Evolutionary conservation across 768 basidiomycete genomes (phyloP), one percentile per base, ranked within the genome.

Genomic region (Mrakia blollopis): DNA sequence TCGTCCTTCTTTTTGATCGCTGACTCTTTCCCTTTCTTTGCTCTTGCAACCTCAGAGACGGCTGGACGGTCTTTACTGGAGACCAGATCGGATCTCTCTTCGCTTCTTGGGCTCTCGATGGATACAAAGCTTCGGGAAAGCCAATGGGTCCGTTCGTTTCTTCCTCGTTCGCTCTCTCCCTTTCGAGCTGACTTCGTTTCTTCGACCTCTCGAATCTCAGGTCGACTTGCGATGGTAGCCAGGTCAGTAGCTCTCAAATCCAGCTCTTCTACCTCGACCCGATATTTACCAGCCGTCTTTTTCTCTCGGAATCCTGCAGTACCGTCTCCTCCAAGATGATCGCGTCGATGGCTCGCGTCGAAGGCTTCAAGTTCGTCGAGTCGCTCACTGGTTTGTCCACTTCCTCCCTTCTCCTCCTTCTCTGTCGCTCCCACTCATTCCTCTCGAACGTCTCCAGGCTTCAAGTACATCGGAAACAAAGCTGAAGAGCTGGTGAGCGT

Each of bases 261-360:
- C 3, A 50, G 6, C 18, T 50, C 47, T 21, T 16, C 18, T 2
- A 21, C 47, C 47, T 9, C 9, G 14, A 16, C 18, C 39, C 39
- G 50, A 52, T 3, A 52, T 16, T 52, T 6, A 16, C 50, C 14
- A 6, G 50, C 18, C 50, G 39, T 52, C 50, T 18, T 52, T 16
- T 54, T 6, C 21, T 54, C 6, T 57, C 57, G 3, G 57, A 21
- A 54, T n/a, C 10, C 57, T 57, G 57, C 7, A 93, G 93, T 1
- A 92, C 92, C 7, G 93, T 95, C 23, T 94, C 92, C 81, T 93
- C 92, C 21, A 94, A 92, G 84, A 92, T 95, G 92, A 84, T 94
- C 10, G 89, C 90, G 80, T 85, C 88, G 2, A 91, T 95, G 85
- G 92, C 93, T 0, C 81, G 84, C 44, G 81, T 81, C 7, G 93